Base-by-base conservation (phyloP, 139 green algal genomes). In the Coccomyxa sp. region DNA sequence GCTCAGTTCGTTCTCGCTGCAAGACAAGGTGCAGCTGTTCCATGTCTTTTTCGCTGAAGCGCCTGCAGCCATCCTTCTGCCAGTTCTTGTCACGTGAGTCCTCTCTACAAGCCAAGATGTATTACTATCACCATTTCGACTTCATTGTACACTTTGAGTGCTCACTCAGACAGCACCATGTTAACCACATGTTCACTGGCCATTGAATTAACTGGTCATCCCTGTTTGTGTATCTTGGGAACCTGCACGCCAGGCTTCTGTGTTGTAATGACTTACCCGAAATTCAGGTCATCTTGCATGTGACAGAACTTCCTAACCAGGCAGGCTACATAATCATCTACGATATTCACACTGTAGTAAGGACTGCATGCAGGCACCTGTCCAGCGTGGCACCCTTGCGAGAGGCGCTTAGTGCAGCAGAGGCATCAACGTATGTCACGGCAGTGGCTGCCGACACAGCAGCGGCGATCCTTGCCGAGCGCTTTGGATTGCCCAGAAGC, bases 241-340 rank as follows among this genome's bases (percentile, higher is more conserved):
- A 21, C 63, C 1, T 28, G 18, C 13, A 13, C 75, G 16, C 76
- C 17, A 67, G n/a, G 23, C 11, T 21, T 13, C 58, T 67, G 45
- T 31, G 0, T 78, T 31, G 11, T 79, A 1, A 13, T 63, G 30
- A 28, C 23, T 0, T 57, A 58, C 30, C 59, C 23, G n/a, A 4
- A 13, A 21, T 14, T 25, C 10, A 13, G 23, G 10, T 78, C 81
- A 80, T 91, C 87, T 30, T 87, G 91, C 79, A 81, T 93, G 30
- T 88, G 88, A 14, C 27, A 30, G 13, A 25, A 58, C 71, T 71
- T 75, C 15, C 32, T 51, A 27, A 79, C 1, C 13, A 32, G 4
- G 0, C 10, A 58, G 77, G 78, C 66, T 90, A 79, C 59, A 88
- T 68, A 4, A 82, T 10, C 27, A 58, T 23, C 27, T 13, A 67